Base-by-base conservation (phyloP, 805 yeast species). In the Kodamaea laetipori region DNA sequence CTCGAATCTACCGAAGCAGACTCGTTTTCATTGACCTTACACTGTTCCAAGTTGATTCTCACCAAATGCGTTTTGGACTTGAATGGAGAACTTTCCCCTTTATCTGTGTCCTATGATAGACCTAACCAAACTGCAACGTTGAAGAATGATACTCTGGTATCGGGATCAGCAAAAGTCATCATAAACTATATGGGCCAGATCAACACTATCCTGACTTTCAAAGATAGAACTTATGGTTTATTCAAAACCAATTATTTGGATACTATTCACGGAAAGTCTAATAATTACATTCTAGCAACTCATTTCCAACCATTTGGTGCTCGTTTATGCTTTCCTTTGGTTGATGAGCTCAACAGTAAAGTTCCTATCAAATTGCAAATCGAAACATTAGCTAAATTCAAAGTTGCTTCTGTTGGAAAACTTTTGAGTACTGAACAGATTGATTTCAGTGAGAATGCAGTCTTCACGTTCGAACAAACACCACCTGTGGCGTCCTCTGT, bases 251-350 rank as follows among this genome's bases (percentile, higher is more conserved):
- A 80, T 55, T 82, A 80, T 56, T 69, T 74, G 44, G 80, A 78
- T 51, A 66, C 72, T 4, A 58, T 65, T 13, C 64, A 77, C 1
- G 82, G 82, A 5, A 66, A 58, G 16, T 64, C 82, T 1, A 72
- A 77, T 46, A 74, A 77, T 48, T 73, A 64, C 45, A 64, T 84
- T 9, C 56, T 85, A 24, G 81, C 90, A 0, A 83, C 94, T 1
- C 94, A 86, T 55, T 73, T 80, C 33, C 90, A 85, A 57, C 90
- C 94, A 0, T 70, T 72, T 12, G 82, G 74, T 49, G 83, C 89
- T 3, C 69, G 84, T 50, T 55, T 57, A 37, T 74, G 86, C 9
- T 81, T 81, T 54, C 95, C 95, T 2, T 78, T 84, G 53, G 55
- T 85, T 9, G 94, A 86, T 58, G 90, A 84, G 53, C 71, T 81